These are phyloP conservation scores for Endocarpon pusillum DNA, from an alignment of 495 filamentous ascomycete genomes.

Conservation along the genomic window DNA sequence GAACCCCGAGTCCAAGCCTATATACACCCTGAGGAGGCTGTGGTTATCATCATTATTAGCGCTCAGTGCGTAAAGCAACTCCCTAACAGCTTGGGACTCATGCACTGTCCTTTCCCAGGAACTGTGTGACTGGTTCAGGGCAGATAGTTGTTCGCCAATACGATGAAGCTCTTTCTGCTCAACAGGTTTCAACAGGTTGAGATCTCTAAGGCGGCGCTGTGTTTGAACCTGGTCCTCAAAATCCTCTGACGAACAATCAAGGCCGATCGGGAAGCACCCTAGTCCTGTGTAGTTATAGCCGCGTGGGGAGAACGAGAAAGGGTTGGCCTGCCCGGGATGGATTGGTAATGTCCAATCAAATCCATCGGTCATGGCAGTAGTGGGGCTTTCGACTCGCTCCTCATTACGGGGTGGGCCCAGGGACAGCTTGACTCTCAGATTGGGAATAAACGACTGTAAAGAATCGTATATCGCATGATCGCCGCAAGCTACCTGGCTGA, in stretches of 20 bases:
- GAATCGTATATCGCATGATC: no score
- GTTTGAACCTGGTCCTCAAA: constrained; percentile 15
- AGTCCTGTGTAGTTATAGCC: constrained; percentile 13
- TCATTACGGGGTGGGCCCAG: constrained; percentile 14
- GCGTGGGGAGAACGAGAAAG: constrained; percentile 16
- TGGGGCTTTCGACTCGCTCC: constrained; percentile 1
- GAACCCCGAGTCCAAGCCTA: constrained; percentile 27
- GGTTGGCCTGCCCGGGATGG: no score
- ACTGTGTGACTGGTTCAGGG: no score
- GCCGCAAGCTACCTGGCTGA: no score
- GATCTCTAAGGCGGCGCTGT: constrained; percentile 13
- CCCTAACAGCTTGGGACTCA: no score
- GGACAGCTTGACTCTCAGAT: no score
- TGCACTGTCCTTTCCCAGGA: no score
- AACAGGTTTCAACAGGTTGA: constrained; percentile 15
- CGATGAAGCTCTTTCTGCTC: constrained; percentile 2
- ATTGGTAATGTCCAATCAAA: no score
- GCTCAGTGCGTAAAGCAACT: no score
- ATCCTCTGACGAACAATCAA: constrained; percentile 12
- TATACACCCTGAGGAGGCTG: constrained; percentile 2
- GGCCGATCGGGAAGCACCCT: constrained; percentile 23
- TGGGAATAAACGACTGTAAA: no score
- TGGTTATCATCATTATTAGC: neutral
- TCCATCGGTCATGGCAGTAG: no score
- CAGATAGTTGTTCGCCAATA: no score